Evolutionary conservation across 2,329 filamentous ascomycete genomes (phyloP), one percentile per base, ranked within the genome.

Genomic region (Coniochaeta hoffmannii): DNA sequence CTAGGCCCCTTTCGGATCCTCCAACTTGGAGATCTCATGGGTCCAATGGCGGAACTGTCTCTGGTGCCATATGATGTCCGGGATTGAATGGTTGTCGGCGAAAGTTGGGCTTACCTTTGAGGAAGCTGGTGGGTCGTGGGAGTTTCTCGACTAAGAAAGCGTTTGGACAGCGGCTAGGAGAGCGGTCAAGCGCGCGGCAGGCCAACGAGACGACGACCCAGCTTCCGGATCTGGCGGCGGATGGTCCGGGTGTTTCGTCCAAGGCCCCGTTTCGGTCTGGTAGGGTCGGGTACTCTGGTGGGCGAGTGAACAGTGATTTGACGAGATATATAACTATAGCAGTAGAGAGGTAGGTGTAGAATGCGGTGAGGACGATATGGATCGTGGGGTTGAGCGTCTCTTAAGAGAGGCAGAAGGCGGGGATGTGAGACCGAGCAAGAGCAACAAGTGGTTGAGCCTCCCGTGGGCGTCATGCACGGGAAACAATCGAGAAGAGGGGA

Each of bases 121-220:
- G 28, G 22, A 46, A 51, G 49, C 49, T 19, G 28, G 26, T 31
- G 49, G 49, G 49, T 15, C 49, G 49, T 8, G 26, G 4, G 14
- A 50, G 24, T 31, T n/a, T n/a, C 44, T 19, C 49, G 49, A 51
- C 49, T 51, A 34, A 28, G 49, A 41, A 12, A 31, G 4, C 17
- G 49, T 22, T 26, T 15, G 41, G 22, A 46, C 14, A 22, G 41
- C 41, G 49, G 14, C n/a, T 28, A 41, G 26, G 6, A 26, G 41
- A 35, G 14, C 22, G 53, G 38, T 15, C 41, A 53, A 36, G 53
- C 53, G 53, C 53, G 53, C 53, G 53, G 53, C 53, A 54, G 53
- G 52, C 35, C 52, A n/a, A 17, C 3, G 22, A 36, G 26, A 54
- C 15, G 53, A 49, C 38, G 53, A 24, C 53, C 52, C 5, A 17